A percentile compares a stretch with the other conserved stretches of the same genome.
Evolutionary conservation across 345 rosid species (phyloP).

Genomic region (Citrus sinensis): DVS_A1.0 CM039163.1:9773001-9773500

Average conservation of each 20-base stretch:
- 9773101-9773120: not conserved
- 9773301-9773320: constrained; percentile 9
- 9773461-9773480: not conserved
- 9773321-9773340: constrained; percentile 27
- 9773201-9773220: not conserved
- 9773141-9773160: constrained; percentile 4
- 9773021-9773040: not conserved
- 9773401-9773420: not conserved
- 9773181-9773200: constrained; percentile 1
- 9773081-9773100: not conserved
- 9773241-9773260: constrained; percentile 14
- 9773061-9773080: not conserved
- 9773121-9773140: constrained; percentile 6
- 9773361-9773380: not conserved
- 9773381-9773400: not conserved
- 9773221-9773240: not conserved
- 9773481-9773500: constrained; percentile 16
- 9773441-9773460: not conserved
- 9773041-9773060: not conserved
- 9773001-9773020: not conserved
- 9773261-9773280: constrained; percentile 9
- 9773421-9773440: not conserved
- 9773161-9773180: constrained; percentile 1
- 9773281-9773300: constrained; percentile 12
- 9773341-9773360: not conserved